Conservation (phyloP, 371 early-diverging fungal species). For the Lichtheimia ramosa region DNA sequence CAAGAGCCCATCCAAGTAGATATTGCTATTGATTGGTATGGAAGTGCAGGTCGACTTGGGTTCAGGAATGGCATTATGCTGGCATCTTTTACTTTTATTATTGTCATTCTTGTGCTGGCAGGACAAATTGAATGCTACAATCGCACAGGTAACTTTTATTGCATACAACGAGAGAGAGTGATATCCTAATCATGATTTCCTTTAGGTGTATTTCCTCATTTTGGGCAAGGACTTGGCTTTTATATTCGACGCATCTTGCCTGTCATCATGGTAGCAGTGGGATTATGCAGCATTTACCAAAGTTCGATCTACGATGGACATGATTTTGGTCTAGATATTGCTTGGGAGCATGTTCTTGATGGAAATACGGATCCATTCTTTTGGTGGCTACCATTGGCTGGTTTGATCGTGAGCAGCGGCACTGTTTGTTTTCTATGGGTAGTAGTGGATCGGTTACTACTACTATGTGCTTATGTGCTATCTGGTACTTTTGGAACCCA, state of each 20-base stretch:
- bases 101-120: slow-evolving; percentile 59
- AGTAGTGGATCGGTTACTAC: slow-evolving; percentile 23
- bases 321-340: slow-evolving; percentile 18
- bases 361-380: slow-evolving; percentile 64
- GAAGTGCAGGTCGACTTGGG: slow-evolving; percentile 70
- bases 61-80: slow-evolving; percentile 76
- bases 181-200: not conserved
- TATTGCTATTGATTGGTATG: slow-evolving; percentile 70
- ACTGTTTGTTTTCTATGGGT: slow-evolving; percentile 54
- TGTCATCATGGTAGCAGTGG: slow-evolving; percentile 25
- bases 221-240: slow-evolving; percentile 46
- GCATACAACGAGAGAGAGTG: not conserved
- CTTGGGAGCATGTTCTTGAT: slow-evolving; percentile 46
- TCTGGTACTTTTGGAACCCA: slow-evolving; percentile 9
- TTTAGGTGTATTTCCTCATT: slow-evolving; percentile 45
- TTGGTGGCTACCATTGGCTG: slow-evolving; percentile 63
- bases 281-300: slow-evolving; percentile 33
- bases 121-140: slow-evolving; percentile 68
- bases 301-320: slow-evolving; percentile 24
- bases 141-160: slow-evolving; percentile 36
- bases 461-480: slow-evolving; percentile 9
- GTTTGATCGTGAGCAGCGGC: slow-evolving; percentile 53
- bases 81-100: slow-evolving; percentile 65
- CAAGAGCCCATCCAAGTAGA: slow-evolving; percentile 52
- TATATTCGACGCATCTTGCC: slow-evolving; percentile 41